Evolutionary conservation across 1,284 basidiomycete species (phyloP).

Genomic region (Apiotrichum laibachii): DNA sequence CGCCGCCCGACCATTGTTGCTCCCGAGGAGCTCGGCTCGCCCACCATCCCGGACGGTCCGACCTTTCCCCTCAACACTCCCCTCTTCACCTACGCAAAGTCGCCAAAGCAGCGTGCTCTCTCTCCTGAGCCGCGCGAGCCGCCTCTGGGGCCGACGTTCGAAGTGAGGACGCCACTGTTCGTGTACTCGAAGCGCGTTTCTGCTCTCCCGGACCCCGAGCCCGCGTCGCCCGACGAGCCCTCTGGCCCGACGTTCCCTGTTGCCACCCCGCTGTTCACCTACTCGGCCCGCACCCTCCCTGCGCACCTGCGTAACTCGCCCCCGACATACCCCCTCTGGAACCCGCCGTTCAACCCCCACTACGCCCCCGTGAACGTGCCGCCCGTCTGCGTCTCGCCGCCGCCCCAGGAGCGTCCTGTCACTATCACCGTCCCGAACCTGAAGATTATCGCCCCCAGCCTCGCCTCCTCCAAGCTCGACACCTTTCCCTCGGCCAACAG

Average conservation of each 20-base stretch:
- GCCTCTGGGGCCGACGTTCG: background rate
- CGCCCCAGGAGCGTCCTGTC: background rate
- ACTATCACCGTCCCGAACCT: background rate
- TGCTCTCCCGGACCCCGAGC: too few relatives aligned
- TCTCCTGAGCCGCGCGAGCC: background rate
- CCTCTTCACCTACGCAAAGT: background rate
- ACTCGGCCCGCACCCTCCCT: background rate
- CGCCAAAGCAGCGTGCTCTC: background rate
- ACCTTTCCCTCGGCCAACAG: background rate
- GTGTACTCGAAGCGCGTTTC: background rate
- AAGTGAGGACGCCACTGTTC: background rate
- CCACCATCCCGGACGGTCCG: background rate
- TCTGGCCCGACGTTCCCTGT: background rate
- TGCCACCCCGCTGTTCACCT: constrained; percentile 1
- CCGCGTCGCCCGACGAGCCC: background rate
- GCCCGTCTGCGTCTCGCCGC: too few relatives aligned
- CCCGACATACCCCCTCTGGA: background rate
- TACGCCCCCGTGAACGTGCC: background rate
- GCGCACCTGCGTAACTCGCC: too few relatives aligned
- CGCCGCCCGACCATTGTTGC: background rate
- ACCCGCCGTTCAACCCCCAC: background rate
- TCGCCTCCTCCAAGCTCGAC: constrained; percentile 1
- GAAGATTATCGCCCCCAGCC: background rate
- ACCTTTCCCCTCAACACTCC: background rate
- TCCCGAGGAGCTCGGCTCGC: background rate